A percentile compares a stretch with the other conserved stretches of the same genome.
Conservation (phyloP, 345 rosid species). For the Hibiscus mutabilis region DNA sequence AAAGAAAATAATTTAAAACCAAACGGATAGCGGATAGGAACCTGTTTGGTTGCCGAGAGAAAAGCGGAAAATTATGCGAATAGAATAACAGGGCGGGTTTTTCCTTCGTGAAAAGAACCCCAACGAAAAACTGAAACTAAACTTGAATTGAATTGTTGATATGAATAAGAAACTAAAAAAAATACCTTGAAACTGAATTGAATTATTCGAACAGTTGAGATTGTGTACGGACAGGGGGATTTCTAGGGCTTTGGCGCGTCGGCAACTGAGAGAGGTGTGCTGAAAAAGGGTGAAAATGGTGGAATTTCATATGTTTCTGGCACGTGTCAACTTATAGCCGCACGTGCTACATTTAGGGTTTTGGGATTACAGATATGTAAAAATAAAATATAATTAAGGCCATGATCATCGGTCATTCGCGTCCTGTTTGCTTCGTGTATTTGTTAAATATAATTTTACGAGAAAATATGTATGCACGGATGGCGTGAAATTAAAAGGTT, state of each 20-base stretch:
- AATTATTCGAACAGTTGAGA: background rate
- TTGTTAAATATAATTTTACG: too few relatives aligned
- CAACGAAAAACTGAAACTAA: too few relatives aligned
- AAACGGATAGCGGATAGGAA: background rate
- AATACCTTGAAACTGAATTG: slow-evolving; percentile 14
- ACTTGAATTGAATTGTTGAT: background rate
- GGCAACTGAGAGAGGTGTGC: slow-evolving; percentile 12
- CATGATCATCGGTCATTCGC: background rate
- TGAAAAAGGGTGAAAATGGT: slow-evolving; percentile 24
- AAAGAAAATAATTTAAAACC: background rate
- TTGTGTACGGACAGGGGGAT: background rate
- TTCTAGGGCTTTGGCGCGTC: slow-evolving; percentile 28
- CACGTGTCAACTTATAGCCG: slow-evolving; percentile 25
- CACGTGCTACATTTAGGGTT: slow-evolving; percentile 33
- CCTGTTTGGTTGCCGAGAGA: background rate
- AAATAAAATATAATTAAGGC: background rate
- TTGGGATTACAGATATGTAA: background rate
- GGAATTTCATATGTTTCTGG: slow-evolving; percentile 19
- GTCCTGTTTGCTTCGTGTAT: background rate
- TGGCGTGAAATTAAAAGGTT: too few relatives aligned
- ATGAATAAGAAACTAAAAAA: background rate
- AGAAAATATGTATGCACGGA: too few relatives aligned
- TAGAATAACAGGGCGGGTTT: background rate
- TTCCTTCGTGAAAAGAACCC: too few relatives aligned
- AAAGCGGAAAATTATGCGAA: background rate